Conservation (phyloP, 768 basidiomycete genomes). For the Glaciozyma martinii region DNA sequence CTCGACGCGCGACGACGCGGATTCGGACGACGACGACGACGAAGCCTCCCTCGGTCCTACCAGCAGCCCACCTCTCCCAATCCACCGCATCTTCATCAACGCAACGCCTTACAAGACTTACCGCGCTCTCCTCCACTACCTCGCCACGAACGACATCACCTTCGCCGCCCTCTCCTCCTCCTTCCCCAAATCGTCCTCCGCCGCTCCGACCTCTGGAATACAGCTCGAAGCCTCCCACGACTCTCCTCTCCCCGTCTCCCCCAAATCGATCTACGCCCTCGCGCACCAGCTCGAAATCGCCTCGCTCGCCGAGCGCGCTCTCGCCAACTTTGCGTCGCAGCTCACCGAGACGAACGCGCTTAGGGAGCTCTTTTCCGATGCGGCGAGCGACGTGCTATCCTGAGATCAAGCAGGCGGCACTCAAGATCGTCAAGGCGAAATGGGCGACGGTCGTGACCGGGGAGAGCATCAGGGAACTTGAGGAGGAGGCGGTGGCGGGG, state of each 20-base stretch:
- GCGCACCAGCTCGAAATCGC: slow-evolving; percentile 4
- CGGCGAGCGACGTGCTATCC: too few species aligned
- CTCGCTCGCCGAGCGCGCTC: neutral
- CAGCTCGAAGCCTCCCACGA: neutral
- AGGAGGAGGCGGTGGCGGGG: too few species aligned
- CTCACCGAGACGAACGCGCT: neutral
- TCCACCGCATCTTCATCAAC: slow-evolving; percentile 3
- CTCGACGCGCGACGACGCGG: neutral
- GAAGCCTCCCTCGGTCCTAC: neutral
- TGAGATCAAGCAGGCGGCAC: too few species aligned
- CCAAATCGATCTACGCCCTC: neutral
- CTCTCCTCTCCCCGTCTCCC: neutral
- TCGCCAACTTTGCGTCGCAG: neutral
- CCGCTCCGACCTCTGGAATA: neutral
- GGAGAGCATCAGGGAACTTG: too few species aligned
- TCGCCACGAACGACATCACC: neutral
- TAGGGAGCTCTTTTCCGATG: neutral
- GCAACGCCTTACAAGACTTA: slow-evolving; percentile 11
- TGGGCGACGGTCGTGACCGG: too few species aligned
- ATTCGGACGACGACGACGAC: neutral
- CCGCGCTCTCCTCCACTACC: slow-evolving; percentile 9
- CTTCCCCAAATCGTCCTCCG: neutral
- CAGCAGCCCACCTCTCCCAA: neutral
- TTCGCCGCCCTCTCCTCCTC: slow-evolving; percentile 8
- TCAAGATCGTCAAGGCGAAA: too few species aligned